Conservation (phyloP, 495 filamentous ascomycete species). For the Amphirosellinia nigrospora region DNA sequence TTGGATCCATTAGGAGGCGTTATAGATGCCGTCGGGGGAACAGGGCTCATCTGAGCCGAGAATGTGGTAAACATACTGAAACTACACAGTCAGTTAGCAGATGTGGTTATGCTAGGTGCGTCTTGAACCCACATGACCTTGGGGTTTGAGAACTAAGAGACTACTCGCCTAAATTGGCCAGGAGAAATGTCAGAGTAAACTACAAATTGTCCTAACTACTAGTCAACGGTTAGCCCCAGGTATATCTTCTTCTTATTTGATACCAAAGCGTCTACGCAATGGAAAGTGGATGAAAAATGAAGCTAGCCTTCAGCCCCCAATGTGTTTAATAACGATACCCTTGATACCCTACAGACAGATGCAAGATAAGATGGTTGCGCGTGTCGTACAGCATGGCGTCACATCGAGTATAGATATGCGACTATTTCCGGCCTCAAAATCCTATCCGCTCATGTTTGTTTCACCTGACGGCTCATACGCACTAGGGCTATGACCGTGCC, state of each 20-base stretch:
- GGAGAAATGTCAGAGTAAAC: neutral
- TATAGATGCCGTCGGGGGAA: neutral
- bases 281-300: neutral
- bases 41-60: slow-evolving; percentile 22
- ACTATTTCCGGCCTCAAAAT: neutral
- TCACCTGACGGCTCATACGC: neutral
- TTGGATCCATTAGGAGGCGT: slow-evolving; percentile 20
- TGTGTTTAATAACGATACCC: neutral
- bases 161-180: neutral
- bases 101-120: neutral
- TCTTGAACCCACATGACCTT: neutral
- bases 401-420: slow-evolving; percentile 2
- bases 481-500: neutral
- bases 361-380: neutral
- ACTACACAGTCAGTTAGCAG: neutral
- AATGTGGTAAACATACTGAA: slow-evolving; percentile 20
- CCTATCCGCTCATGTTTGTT: neutral
- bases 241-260: neutral
- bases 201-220: neutral
- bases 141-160: neutral
- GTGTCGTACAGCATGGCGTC: neutral
- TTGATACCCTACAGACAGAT: neutral
- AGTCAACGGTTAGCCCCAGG: neutral
- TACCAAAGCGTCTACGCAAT: neutral
- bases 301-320: neutral